These are phyloP conservation scores for Esteya vermicola DNA, from an alignment of 2,329 filamentous ascomycete species.

Conservation along the genomic window DNA sequence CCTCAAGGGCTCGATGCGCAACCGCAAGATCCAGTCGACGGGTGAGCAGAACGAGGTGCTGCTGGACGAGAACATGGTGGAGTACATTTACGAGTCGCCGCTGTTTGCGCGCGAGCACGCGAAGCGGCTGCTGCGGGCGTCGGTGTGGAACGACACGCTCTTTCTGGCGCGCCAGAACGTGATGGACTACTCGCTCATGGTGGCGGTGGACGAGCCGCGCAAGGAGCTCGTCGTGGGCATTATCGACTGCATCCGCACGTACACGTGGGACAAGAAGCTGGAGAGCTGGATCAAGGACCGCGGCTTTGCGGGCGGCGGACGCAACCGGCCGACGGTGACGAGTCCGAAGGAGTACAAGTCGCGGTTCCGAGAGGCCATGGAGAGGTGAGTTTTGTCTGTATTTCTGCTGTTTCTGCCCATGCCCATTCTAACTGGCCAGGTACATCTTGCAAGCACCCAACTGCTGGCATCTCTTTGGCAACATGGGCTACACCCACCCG, in stretches of 20 bases:
- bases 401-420: neutral
- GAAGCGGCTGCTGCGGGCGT: conserved; percentile 80
- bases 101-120: conserved; percentile 92
- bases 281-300: conserved; percentile 99
- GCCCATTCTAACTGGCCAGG: conserved; percentile 11
- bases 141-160: conserved; percentile 94
- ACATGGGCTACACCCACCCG: conserved; percentile 12
- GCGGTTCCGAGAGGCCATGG: conserved; percentile 88
- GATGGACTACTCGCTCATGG: conserved; percentile 99
- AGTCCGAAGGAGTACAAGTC: conserved; percentile 96
- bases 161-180: conserved; percentile 92
- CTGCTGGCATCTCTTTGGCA: conserved; percentile 57
- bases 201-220: conserved; percentile 79
- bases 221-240: conserved; percentile 95
- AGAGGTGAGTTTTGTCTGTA: conserved; percentile 2
- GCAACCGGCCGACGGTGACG: conserved; percentile 85
- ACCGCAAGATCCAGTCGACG: conserved; percentile 90
- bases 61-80: conserved; percentile 96
- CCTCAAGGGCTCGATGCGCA: conserved; percentile 95
- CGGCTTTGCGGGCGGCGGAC: conserved; percentile 61
- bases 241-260: conserved; percentile 95
- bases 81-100: conserved; percentile 96
- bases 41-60: conserved; percentile 94
- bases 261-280: conserved; percentile 99
- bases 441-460: conserved; percentile 65